A percentile compares a stretch with the other conserved stretches of the same genome.
These are phyloP conservation scores for Penicillium sp. DNA, from an alignment of 2,329 filamentous ascomycete genomes.

Conservation along the genomic window DNA sequence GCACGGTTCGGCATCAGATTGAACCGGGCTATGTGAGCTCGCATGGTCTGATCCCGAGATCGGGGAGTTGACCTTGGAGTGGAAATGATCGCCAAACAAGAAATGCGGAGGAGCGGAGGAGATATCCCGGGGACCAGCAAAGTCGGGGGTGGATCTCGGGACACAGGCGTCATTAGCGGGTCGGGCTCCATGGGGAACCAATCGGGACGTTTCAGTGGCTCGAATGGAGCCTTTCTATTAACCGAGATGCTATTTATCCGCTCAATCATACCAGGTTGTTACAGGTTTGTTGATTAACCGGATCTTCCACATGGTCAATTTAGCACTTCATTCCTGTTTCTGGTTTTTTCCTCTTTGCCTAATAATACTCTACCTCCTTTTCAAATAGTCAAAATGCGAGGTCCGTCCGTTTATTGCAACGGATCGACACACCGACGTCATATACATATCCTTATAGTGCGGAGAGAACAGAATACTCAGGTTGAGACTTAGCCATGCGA, in stretches of 20 bases:
- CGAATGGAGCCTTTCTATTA: slow-evolving; percentile 15
- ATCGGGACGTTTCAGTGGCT: slow-evolving; percentile 16
- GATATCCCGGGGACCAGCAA: slow-evolving; percentile 17
- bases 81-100: slow-evolving; percentile 18
- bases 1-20: slow-evolving; percentile 12
- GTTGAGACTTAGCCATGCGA: too few species aligned
- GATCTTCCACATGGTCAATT: background rate
- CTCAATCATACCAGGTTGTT: background rate
- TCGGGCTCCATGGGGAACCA: background rate
- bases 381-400: background rate
- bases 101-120: slow-evolving; percentile 20
- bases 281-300: background rate
- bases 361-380: background rate
- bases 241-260: slow-evolving; percentile 16
- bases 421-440: slow-evolving; percentile 25
- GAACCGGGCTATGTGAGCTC: background rate
- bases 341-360: background rate
- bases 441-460: background rate
- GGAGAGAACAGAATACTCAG: background rate
- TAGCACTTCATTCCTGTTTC: background rate
- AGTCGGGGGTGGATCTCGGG: slow-evolving; percentile 8
- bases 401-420: background rate
- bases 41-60: slow-evolving; percentile 12
- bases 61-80: slow-evolving; percentile 1
- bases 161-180: slow-evolving; percentile 19